These are phyloP conservation scores for Pseudonitzschia multiseries DNA, from an alignment of 108 stramenopile genomes.

Conservation along the genomic window DNA sequence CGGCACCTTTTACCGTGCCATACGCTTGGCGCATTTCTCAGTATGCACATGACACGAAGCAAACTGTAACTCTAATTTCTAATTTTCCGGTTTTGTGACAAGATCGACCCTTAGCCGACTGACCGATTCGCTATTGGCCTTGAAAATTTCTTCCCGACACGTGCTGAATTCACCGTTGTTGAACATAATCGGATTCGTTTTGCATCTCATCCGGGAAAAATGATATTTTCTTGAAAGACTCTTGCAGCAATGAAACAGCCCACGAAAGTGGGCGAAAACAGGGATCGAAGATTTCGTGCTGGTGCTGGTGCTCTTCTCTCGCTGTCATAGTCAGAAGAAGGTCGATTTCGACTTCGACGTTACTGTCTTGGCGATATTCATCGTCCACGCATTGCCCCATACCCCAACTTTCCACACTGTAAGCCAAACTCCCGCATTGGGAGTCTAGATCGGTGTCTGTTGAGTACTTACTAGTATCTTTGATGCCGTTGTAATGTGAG, in stretches of 20 bases:
- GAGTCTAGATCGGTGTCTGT: slow-evolving; percentile 9
- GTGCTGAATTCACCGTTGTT: too few relatives aligned
- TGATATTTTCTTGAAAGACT: background rate
- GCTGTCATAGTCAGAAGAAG: background rate
- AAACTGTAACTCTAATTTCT: too few relatives aligned
- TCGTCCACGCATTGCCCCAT: background rate
- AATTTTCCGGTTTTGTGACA: too few relatives aligned
- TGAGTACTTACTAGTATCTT: slow-evolving; percentile 1
- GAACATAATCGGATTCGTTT: too few relatives aligned
- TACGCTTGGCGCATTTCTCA: too few relatives aligned
- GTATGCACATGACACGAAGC: too few relatives aligned
- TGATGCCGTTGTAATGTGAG: background rate
- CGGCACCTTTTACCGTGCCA: too few relatives aligned
- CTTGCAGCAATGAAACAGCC: background rate
- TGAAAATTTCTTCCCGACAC: too few relatives aligned
- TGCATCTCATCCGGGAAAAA: too few relatives aligned
- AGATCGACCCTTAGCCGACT: too few relatives aligned
- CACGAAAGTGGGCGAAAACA: slow-evolving; percentile 5
- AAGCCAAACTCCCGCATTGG: slow-evolving; percentile 23
- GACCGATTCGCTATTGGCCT: too few relatives aligned
- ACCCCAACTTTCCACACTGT: slow-evolving; percentile 19
- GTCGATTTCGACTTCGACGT: background rate
- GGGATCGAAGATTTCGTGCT: background rate
- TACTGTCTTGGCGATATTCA: background rate
- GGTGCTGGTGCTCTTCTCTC: background rate